Base-by-base conservation (phyloP, 306 rosid genomes). In the Fragaria nilgerrensis region DNA sequence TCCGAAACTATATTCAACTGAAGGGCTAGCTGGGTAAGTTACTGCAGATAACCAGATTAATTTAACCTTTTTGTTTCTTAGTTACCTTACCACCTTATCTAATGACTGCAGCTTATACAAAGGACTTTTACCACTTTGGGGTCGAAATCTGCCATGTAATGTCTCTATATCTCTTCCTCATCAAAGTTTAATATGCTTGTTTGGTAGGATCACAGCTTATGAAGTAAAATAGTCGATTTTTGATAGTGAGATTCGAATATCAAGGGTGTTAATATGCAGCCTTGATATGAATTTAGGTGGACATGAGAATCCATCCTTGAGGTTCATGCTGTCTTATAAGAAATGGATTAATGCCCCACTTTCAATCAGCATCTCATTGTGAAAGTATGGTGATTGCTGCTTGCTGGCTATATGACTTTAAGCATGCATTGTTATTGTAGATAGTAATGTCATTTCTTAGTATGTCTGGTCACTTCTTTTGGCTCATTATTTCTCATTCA, bases 91-190 rank as follows among this genome's bases (percentile, higher is more conserved):
- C 7, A 9, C 52, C 63, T 15, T 68, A 73, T 50, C 44, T 49
- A 66, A 66, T 63, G 25, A 69, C 74, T 84, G 84, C 88, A 90
- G 95, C 81, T 86, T 88, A 73, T 90, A 85, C 80, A 76, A 75
- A 77, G 92, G 96, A 20, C 86, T 88, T 82, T 67, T 86, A 55
- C 92, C 96, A 74, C 84, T 90, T 65, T 90, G 96, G 96, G 87
- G 92, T 72, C 90, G 96, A 76, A 90, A 88, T 85, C 86, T 90
- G 81, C 96, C 96, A 84, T 90, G 93, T 88, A 87, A 84, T 59
- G 49, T 84, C 75, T 83, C 85, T 76, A 12, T 72, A 36, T 48
- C 78, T 12, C 48, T 82, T 43, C 36, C 43, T 72, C 20, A 20
- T 77, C 16, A 52, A 71, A 39, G n/a, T 56, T 64, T 76, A 47